Percentiles rank a stretch among this genome's conserved stretches.
Evolutionary conservation across 345 rosid species (phyloP).

Genomic region (Conringia planisiliqua): DNA sequence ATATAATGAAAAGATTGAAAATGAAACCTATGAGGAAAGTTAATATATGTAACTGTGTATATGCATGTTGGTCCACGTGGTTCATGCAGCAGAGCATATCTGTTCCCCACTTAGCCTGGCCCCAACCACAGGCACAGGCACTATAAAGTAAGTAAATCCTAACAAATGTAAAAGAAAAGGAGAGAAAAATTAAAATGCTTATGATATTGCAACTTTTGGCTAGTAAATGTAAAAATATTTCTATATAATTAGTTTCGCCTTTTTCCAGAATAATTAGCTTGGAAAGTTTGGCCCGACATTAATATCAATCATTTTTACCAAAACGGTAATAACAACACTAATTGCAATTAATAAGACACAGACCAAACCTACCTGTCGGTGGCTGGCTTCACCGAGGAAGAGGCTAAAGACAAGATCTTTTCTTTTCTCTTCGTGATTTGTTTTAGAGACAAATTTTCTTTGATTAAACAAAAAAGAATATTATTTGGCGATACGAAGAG

Average conservation of each 20-base stretch:
- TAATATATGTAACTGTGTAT: conserved; percentile 16
- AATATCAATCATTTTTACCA: not conserved
- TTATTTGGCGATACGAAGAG: not conserved
- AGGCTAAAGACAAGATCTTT: not conserved
- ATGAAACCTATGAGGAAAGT: conserved; percentile 2
- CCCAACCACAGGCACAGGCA: conserved; percentile 20
- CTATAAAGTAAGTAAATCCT: conserved; percentile 8
- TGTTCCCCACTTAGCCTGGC: conserved; percentile 38
- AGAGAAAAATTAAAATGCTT: not conserved
- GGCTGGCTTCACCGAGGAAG: conserved; percentile 9
- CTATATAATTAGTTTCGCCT: not conserved
- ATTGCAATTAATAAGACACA: not conserved
- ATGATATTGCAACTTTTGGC: conserved; percentile 11
- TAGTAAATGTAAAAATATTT: not conserved
- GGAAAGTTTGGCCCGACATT: conserved; percentile 4
- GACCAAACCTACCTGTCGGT: conserved; percentile 20
- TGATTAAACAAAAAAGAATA: not conserved
- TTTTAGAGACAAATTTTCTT: not conserved
- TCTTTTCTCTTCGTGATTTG: not conserved
- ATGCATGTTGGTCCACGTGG: conserved; percentile 40
- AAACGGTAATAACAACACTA: conserved; percentile 19
- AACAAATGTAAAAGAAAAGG: conserved; percentile 15
- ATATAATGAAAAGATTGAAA: not conserved
- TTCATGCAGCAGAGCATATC: conserved; percentile 36
- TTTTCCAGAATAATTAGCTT: conserved; percentile 24